Evolutionary conservation across 306 rosid species (phyloP).

Genomic region (Glycine soja): DNA sequence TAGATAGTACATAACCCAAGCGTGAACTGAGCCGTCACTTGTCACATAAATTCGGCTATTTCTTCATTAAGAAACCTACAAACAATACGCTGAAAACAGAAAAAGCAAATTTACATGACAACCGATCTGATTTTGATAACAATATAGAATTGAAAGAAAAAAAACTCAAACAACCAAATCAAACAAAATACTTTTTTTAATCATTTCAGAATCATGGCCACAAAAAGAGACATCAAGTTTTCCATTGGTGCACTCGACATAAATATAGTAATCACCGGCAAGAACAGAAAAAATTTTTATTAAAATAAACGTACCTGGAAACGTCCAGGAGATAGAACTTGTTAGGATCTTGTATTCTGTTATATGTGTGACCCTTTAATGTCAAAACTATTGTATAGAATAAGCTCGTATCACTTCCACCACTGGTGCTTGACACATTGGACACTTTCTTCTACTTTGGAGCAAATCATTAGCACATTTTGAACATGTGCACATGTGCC

Average conservation of each 20-base stretch:
- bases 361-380: constrained; percentile 35
- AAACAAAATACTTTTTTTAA: constrained; percentile 25
- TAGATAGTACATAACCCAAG: neutral
- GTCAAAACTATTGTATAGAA: constrained; percentile 57
- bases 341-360: constrained; percentile 49
- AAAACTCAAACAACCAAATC: constrained; percentile 17
- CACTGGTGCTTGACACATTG: constrained; percentile 96
- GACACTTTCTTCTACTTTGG: constrained; percentile 74
- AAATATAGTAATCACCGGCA: constrained; percentile 45
- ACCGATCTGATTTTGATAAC: neutral
- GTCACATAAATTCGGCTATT: constrained; percentile 17
- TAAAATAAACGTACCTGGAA: constrained; percentile 11
- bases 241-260: constrained; percentile 42
- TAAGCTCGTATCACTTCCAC: constrained; percentile 94
- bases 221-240: constrained; percentile 36
- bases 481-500: constrained; percentile 96
- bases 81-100: constrained; percentile 9
- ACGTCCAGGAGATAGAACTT: constrained; percentile 46
- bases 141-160: neutral
- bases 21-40: neutral
- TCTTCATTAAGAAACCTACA: constrained; percentile 25
- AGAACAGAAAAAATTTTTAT: neutral
- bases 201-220: constrained; percentile 48
- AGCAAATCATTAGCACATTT: constrained; percentile 84
- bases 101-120: constrained; percentile 33